These are phyloP conservation scores for Mayamaea pseudoterrestris DNA, from an alignment of 108 stramenopile species.

Conservation along the genomic window DNA sequence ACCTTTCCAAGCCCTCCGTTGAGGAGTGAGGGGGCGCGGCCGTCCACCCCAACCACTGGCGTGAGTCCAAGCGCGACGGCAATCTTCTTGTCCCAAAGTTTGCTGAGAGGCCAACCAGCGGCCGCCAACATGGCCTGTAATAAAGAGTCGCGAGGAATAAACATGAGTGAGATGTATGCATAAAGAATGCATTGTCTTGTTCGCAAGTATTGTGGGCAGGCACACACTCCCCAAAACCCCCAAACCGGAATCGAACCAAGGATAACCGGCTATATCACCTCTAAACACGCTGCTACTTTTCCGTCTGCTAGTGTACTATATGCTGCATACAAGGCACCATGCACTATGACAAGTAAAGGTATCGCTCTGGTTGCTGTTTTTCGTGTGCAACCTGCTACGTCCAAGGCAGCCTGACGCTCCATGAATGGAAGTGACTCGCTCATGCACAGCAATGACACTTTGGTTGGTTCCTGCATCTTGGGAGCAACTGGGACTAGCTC, in stretches of 20 bases:
- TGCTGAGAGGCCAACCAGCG: constrained; percentile 73
- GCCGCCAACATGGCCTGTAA: constrained; percentile 88
- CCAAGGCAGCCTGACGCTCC: constrained; percentile 44
- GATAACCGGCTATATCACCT: constrained; percentile 81
- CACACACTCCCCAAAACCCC: too few relatives aligned
- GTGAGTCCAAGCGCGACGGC: constrained; percentile 39
- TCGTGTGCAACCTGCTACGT: too few relatives aligned
- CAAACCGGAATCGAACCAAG: constrained; percentile 89
- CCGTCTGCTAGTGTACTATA: too few relatives aligned
- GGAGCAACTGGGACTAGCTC: too few relatives aligned
- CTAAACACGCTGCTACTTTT: too few relatives aligned
- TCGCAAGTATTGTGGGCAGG: too few relatives aligned
- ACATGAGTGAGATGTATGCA: too few relatives aligned
- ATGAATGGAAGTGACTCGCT: constrained; percentile 65
- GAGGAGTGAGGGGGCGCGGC: constrained; percentile 66
- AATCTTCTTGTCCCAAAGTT: constrained; percentile 68
- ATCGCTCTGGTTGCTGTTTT: too few relatives aligned
- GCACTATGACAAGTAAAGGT: too few relatives aligned
- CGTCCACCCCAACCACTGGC: constrained; percentile 36
- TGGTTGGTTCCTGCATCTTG: constrained; percentile 6
- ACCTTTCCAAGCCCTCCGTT: constrained; percentile 85
- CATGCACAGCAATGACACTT: constrained; percentile 12
- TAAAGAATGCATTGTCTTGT: too few relatives aligned
- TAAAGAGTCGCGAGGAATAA: too few relatives aligned
- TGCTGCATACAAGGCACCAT: too few relatives aligned